These are phyloP conservation scores for Plectosphaerella cucumerina DNA, from an alignment of 2,329 filamentous ascomycete genomes.

Conservation along the genomic window DNA sequence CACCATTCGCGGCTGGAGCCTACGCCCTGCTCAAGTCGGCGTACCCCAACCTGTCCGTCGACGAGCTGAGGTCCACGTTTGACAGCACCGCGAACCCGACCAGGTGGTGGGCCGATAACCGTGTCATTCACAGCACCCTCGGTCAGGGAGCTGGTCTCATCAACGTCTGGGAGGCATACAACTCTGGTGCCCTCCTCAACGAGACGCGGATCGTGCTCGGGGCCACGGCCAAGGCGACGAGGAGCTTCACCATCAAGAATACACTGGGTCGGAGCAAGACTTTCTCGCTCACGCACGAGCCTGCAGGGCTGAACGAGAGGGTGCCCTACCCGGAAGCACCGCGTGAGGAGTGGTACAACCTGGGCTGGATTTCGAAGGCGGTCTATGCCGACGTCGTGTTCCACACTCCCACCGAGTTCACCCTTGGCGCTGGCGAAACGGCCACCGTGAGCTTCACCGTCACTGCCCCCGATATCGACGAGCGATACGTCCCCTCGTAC, in stretches of 20 bases:
- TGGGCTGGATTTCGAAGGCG: constrained; percentile 5
- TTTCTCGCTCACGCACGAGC: constrained; percentile 29
- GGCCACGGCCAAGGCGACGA: constrained; percentile 35
- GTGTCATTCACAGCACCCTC: constrained; percentile 4
- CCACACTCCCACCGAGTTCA: constrained; percentile 15
- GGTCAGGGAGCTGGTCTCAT: constrained; percentile 40
- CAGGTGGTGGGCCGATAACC: constrained; percentile 22
- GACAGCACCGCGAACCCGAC: constrained; percentile 23
- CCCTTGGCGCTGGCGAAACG: constrained; percentile 19
- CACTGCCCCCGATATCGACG: constrained; percentile 22
- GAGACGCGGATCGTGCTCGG: constrained; percentile 36
- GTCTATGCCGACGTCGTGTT: constrained; percentile 1
- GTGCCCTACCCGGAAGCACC: too few species aligned
- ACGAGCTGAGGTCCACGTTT: constrained; percentile 19
- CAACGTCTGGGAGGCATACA: constrained; percentile 34
- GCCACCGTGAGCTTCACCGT: constrained; percentile 22
- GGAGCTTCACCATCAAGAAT: constrained; percentile 35
- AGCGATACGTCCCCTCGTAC: constrained; percentile 32
- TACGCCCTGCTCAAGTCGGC: constrained; percentile 24
- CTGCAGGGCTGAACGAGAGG: too few species aligned
- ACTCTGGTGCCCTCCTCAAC: constrained; percentile 29
- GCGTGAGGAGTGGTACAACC: not conserved
- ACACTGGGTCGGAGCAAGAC: constrained; percentile 26
- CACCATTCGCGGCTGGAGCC: constrained; percentile 29
- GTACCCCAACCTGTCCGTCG: constrained; percentile 19